Base-by-base conservation (phyloP, 352 stramenopile species). In the Globisporangium recalcitrans region DNA sequence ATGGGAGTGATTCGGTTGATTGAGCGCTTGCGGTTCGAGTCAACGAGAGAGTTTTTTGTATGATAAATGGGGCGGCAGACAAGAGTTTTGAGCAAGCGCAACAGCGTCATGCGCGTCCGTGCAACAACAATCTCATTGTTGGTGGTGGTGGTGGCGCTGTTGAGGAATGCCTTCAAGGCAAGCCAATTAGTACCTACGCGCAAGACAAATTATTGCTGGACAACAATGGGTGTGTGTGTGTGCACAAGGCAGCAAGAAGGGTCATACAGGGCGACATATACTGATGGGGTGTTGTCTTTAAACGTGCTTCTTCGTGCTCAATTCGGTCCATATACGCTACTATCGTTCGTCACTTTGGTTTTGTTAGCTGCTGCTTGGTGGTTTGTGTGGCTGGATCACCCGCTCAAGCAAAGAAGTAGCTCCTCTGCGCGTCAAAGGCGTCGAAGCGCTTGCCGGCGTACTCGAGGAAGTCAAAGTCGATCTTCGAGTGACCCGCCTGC, bases 401-500 rank as follows among this genome's bases (percentile, higher is more conserved):
- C n/a, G n/a, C 36, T 67, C 63, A 80, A 47, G 67, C 63, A 44
- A 82, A 72, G 62, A 91, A 90, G 66, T 86, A 82, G 36, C 74
- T 73, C 51, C 75, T 73, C 48, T 95, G 87, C 68, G 83, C 69
- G 46, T 90, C 77, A 54, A 93, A 95, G n/a, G 82, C 85, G 6
- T 64, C 75, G 59, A 96, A 92, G 47, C 87, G 85, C 67, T 92
- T 91, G 14, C 69, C 69, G 29, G 85, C 87, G 65, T 96, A 96
- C 63, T 89, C 79, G 54, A 94, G 55, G 64, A 96, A 96, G 72
- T 96, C 82, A 69, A 96, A 96, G 72, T 96, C 87, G 64, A 96
- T 96, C 74, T 87, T 91, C 52, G 87, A 96, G 70, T 95, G 82
- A 9, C 74, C 80, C 4, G 87, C 82, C 77, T 98, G 93, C 26